These are phyloP conservation scores for Hyparrhenia diplandra DNA, from an alignment of 176 grass and related monocot species.

Conservation along the genomic window DNA sequence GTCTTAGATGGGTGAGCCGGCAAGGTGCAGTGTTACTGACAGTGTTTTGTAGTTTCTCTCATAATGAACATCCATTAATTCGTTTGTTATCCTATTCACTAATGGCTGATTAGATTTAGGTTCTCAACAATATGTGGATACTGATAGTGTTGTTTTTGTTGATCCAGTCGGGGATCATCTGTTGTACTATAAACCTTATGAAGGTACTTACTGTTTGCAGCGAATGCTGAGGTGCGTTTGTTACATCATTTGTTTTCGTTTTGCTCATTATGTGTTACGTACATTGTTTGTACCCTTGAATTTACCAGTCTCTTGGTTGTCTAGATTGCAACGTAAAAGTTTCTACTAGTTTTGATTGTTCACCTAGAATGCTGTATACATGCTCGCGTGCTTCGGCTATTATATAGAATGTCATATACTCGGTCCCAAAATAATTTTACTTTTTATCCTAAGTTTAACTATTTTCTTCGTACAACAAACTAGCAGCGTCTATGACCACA, in stretches of 20 bases:
- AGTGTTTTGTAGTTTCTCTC: not conserved
- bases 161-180: not conserved
- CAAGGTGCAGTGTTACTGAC: conserved; percentile 3
- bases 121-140: not conserved
- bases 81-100: not conserved
- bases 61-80: not conserved
- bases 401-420: not conserved
- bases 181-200: not conserved
- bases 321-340: no score
- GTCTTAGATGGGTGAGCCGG: not conserved
- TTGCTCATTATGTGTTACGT: no score
- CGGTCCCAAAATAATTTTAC: no score
- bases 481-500: no score
- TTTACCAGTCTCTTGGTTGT: no score
- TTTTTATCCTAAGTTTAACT: no score
- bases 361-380: not conserved
- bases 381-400: not conserved
- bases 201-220: not conserved
- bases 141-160: not conserved
- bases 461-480: no score
- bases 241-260: not conserved
- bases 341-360: not conserved
- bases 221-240: not conserved
- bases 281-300: no score
- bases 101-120: not conserved